These are phyloP conservation scores for Trypanosoma conorhini DNA, from an alignment of 208 protist genomes.

Conservation along the genomic window DNA sequence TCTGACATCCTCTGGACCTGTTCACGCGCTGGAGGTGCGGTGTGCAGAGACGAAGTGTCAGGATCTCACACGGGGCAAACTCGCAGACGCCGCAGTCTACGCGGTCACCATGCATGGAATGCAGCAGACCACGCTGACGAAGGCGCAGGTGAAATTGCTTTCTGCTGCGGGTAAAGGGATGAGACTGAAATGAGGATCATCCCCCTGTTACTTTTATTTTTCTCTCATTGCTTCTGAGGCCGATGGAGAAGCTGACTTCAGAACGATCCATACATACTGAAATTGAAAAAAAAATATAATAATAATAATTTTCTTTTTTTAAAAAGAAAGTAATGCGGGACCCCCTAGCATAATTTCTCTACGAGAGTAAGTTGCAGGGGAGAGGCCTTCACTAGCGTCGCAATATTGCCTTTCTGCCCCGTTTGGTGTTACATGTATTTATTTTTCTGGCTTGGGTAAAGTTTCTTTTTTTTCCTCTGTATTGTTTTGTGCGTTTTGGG, in stretches of 20 bases:
- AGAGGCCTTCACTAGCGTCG: too few species aligned
- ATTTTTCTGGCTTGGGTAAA: too few species aligned
- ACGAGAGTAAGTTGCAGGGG: too few species aligned
- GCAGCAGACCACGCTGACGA: slow-evolving; percentile 8
- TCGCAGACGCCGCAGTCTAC: not conserved
- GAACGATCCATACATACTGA: too few species aligned
- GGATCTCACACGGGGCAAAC: not conserved
- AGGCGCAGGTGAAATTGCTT: slow-evolving; percentile 5
- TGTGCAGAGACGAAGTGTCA: not conserved
- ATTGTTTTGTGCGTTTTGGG: too few species aligned
- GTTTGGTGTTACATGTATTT: too few species aligned
- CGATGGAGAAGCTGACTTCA: not conserved
- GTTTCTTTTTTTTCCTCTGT: too few species aligned
- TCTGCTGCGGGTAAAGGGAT: not conserved
- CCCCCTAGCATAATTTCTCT: too few species aligned
- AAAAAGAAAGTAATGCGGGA: too few species aligned
- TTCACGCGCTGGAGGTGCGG: slow-evolving; percentile 6
- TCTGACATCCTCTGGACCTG: slow-evolving; percentile 2
- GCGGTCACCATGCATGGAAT: slow-evolving; percentile 4
- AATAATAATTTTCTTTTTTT: too few species aligned
- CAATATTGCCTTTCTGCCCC: too few species aligned
- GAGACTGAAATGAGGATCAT: not conserved
- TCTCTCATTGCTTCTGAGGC: not conserved
- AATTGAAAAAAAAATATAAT: slow-evolving; percentile 9
- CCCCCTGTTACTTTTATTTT: not conserved